Base-by-base conservation (phyloP, 139 green algal species). In the Astrephomene gubernaculifera region DNA sequence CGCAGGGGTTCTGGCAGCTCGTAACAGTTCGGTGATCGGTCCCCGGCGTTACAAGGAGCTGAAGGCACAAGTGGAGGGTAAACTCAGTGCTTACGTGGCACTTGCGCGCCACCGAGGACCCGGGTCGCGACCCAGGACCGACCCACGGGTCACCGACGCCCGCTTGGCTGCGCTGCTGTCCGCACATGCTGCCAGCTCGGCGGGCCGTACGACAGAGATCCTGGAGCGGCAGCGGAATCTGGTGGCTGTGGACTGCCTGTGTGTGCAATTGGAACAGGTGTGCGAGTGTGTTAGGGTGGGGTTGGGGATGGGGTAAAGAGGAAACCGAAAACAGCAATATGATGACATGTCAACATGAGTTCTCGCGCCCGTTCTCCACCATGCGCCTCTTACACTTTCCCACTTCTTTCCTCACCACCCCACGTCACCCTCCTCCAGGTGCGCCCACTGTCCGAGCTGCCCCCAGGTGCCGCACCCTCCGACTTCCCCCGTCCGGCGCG, bases 1-100 rank as follows among this genome's bases (percentile, higher is more conserved):
- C 17, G 63, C 8, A 39, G 45, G 17, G 41, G 14, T 27, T 21
- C 43, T 1, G 5, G 3, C 25, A 27, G 31, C 21, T 22, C 83
- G 76, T 21, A 61, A 9, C 63, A 44, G 0, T 12, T 6, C 21
- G 2, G 31, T 76, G 22, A 88, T 88, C 33, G 78, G 83, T 12
- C 44, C 71, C 45, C 76, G 71, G 83, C 49, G 83, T n/a, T 85
- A 87, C 61, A 70, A 79, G 54, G 75, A 90, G 39, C 81, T 92
- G 68, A 44, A 87, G 35, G 69, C 61, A 25, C 86, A 83, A 60
- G 89, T 92, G 53, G 67, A 90, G 12, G 74, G 71, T n/a, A 82
- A 85, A 29, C 53, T 89, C 22, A 53, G 69, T 25, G 81, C 88
- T 0, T 89, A 88, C 76, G 86, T 90, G 79, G 82, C 78, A 14